Evolutionary conservation across 106 monocot genomes (phyloP).

Genomic region (Dioscorea dumetorum): DNA sequence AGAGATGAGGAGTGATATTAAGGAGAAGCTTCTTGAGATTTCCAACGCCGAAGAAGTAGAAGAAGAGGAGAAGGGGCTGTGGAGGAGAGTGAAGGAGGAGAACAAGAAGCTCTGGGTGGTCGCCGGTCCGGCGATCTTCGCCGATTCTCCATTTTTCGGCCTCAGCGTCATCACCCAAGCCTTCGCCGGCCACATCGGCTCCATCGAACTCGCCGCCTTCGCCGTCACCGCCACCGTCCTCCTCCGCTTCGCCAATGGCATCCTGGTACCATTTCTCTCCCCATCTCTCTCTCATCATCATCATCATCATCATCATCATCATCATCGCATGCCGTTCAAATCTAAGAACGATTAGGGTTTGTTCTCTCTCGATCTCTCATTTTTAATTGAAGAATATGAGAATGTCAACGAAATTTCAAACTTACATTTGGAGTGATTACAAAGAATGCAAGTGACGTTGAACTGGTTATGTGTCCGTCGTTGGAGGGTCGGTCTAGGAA

Average conservation of each 20-base stretch:
- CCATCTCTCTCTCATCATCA: too few species aligned
- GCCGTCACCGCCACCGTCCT: conserved; percentile 42
- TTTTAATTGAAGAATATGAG: too few species aligned
- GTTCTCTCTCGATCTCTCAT: too few species aligned
- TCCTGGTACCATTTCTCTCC: too few species aligned
- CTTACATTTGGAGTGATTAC: too few species aligned
- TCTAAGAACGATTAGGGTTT: too few species aligned
- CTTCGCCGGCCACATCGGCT: conserved; percentile 44
- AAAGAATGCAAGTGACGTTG: too few species aligned
- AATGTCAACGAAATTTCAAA: too few species aligned
- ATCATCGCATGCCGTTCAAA: too few species aligned
- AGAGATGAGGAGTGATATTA: neutral
- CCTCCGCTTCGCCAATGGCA: conserved; percentile 37
- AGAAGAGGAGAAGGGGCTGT: conserved; percentile 3
- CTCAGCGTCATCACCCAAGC: conserved; percentile 33
- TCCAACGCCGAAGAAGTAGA: neutral
- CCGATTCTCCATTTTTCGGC: conserved; percentile 32
- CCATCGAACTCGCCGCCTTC: conserved; percentile 47
- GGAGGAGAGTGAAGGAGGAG: conserved; percentile 24
- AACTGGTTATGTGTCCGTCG: too few species aligned
- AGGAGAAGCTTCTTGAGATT: neutral
- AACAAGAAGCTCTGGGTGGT: conserved; percentile 52
- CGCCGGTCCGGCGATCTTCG: conserved; percentile 42
- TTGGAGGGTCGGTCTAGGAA: too few species aligned
- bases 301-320: too few species aligned